Evolutionary conservation across 2,329 filamentous ascomycete genomes (phyloP), one percentile per base, ranked within the genome.

Genomic region (Colletotrichum higginsianum): DNA sequence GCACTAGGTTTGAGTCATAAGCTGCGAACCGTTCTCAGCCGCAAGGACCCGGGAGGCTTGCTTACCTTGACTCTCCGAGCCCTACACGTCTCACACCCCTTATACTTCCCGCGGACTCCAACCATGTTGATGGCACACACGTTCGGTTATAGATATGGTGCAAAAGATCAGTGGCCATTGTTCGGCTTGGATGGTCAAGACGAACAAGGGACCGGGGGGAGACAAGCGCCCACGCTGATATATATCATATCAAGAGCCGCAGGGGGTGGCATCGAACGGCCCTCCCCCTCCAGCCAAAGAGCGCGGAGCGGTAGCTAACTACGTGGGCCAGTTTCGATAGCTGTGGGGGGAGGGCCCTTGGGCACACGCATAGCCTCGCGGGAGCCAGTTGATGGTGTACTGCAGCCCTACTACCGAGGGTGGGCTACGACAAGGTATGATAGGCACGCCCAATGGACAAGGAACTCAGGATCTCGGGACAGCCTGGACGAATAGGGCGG

Each of bases 51-150:
- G 35, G 38, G 44, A 52, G 44, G 30, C 30, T 9, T 57, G 67
- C 84, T 74, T 81, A 89, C 89, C 78, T 89, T 90, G 72, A 91
- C 89, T 78, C 90, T 85, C 62, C 89, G 82, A 38, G 84, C 81
- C 60, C 89, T 83, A 77, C 89, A 91, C 35, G 89, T 91, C 79
- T 90, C 89, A 80, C 89, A 91, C 47, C 89, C 89, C 79, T 90
- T 90, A 78, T 88, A 91, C 79, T 90, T 91, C 62, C 89, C 89
- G 47, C 88, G 85, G 69, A 91, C 89, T 64, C 89, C 89, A 74
- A 90, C 89, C 89, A 90, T 90, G 46, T 67, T 83, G 77, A 73
- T 52, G 47, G 42, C 57, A 40, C 46, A 63, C 26, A 49, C 18
- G 46, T 46, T 63, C 26, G 46, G 40, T 35, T n/a, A 26, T 18